Evolutionary conservation across 108 stramenopile species (phyloP), one percentile per base, ranked within the genome.

Genomic region (Discostella pseudostelligera): DNA sequence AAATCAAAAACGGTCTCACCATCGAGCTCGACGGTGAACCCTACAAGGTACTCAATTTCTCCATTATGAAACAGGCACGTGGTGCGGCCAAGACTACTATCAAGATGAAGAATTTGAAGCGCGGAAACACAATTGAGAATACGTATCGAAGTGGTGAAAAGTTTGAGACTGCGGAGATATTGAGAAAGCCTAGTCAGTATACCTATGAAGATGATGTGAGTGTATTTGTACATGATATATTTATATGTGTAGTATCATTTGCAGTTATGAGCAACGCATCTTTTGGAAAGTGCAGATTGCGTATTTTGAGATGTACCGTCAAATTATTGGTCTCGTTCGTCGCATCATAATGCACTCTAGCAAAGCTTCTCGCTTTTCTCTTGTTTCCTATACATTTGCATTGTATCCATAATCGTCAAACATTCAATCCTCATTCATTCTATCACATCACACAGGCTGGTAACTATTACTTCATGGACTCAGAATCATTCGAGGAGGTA

Each of bases 1-100:
- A 97, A 49, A 95, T 97, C 54, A 97, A 96, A 81, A 97, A 96
- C 72, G 96, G 96, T 11, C 69, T 96, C 62, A 97, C 94, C 8
- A 79, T 97, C 44, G 95, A 97, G 71, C 44, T 97, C 19, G 96
- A 97, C 62, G 93, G 93, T 35, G 91, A 90, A 56, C 91, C 93
- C 40, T 84, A 83, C 85, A 89, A 88, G 78, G 88, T 97, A 42
- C 50, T 96, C 57, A 74, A 69, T 45, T 97, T 97, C 72, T 81
- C 86, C 65, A 93, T 96, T 65, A 95, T 97, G 82, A 97, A 97
- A 55, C 88, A 94, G 61, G 92, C 88, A n/a, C 86, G 88, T 22
- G 92, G 89, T 58, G 92, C 92, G 16, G 89, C 92, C 74, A 94
- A 89, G 77, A 90, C 87, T 0, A 89, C 89, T 54, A 89, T 89